These are phyloP conservation scores for Lactuca sativa DNA, from an alignment of 129 eudicot genomes.

Conservation along the genomic window DNA sequence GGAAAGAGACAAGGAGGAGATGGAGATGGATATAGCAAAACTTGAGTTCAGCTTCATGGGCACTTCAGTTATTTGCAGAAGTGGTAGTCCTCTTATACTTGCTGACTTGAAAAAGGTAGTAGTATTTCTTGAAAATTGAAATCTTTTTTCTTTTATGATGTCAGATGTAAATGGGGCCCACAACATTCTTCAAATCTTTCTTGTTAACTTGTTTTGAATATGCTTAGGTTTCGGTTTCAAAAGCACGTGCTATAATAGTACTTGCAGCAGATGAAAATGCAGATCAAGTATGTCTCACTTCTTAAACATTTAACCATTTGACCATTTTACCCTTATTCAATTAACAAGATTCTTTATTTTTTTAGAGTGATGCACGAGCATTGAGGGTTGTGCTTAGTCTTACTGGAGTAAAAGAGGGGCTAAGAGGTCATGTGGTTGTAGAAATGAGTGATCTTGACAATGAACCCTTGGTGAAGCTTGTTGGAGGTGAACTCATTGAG, in stretches of 20 bases:
- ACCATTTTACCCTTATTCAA: background rate
- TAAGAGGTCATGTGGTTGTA: constrained; percentile 97
- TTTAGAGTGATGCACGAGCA: constrained; percentile 97
- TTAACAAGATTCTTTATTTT: constrained; percentile 3
- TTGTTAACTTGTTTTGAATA: background rate
- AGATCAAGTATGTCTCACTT: constrained; percentile 65
- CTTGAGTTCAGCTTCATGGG: constrained; percentile 97
- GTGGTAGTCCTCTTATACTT: constrained; percentile 99
- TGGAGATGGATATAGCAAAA: constrained; percentile 99
- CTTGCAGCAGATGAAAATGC: constrained; percentile 98
- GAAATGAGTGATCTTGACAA: constrained; percentile 99
- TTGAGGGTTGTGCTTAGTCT: constrained; percentile 97
- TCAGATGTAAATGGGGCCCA: background rate
- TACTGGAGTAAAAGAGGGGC: constrained; percentile 90
- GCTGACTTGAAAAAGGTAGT: constrained; percentile 89
- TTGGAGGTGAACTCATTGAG: constrained; percentile 95
- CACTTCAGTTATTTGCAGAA: constrained; percentile 91
- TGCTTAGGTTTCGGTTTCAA: constrained; percentile 88
- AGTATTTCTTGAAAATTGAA: background rate
- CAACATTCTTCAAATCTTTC: too few species aligned
- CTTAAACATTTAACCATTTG: too few species aligned
- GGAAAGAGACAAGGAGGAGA: constrained; percentile 96
- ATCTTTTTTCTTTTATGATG: background rate
- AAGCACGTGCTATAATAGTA: constrained; percentile 96
- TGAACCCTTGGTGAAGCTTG: constrained; percentile 98